Evolutionary conservation across 2,329 filamentous ascomycete species (phyloP), one percentile per base, ranked within the genome.

Genomic region (Aureobasidium namibiae): DNA sequence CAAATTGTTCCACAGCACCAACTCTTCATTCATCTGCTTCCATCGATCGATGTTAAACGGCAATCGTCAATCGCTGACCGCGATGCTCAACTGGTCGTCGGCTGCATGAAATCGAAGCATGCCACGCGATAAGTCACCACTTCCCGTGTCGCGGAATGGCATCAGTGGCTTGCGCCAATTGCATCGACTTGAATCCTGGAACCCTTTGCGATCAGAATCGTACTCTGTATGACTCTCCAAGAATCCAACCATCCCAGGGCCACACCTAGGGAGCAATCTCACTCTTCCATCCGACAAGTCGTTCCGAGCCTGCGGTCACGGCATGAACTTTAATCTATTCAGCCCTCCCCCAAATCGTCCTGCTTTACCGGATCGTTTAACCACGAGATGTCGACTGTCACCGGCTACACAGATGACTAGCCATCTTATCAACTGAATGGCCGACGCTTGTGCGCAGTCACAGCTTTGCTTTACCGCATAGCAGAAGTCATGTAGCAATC

Each of bases 31-130:
- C 38, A 33, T 18, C 38, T 56, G 38, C 26, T 52, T 56, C 44
- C 29, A 26, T 44, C 38, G 38, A 56, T 56, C 52, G 38, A 44
- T 56, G 38, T 56, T 38, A 56, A 56, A 44, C 52, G 52, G n/a
- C 39, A 56, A 33, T 56, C 52, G 24, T 44, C 38, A 56, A 44
- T 44, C 11, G 16, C 52, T 44, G 38, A 56, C 52, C n/a, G 29
- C 39, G 52, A 31, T n/a, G 36, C 36, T 53, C n/a, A 4, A 41
- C 42, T 39, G 41, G 31, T 56, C 31, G 23, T 7, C 29, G 31
- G 29, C 53, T 56, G 53, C 53, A 46, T 56, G 53, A 46, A 57
- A 57, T 48, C n/a, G 44, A 49, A 48, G 42, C 54, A 56, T 57
- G 41, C 54, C 54, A 57, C 54, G 54, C 54, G 54, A 57, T 31